Base-by-base conservation (phyloP, 2,329 filamentous ascomycete genomes). In the Ascochyta lentis region DNA sequence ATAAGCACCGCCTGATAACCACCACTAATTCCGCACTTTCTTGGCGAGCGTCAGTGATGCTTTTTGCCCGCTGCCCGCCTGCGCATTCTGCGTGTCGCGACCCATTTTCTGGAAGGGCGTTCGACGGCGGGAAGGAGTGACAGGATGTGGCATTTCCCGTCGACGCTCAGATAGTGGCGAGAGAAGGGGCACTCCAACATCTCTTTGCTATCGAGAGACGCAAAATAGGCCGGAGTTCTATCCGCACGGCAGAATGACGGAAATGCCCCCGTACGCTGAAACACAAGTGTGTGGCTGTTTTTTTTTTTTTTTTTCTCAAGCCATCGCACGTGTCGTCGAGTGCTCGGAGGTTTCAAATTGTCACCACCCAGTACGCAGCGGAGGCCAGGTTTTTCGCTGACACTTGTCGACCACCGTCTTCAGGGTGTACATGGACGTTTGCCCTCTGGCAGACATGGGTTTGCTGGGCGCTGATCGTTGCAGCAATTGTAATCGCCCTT, bases 291-390 rank as follows among this genome's bases (percentile, higher is more conserved):
- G 44, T 53, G 29, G 49, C 35, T 49, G 44, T 38, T 48, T 45
- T 46, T 19, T 16, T 19, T 38, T 48, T 45, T 46, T 19, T 16
- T 19, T 43, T 19, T 23, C 29, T 27, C 35, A 56, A 47, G 49
- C 54, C 45, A 38, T 46, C 29, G 49, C 62, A 63, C 60, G 60
- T 63, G 64, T 54, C 57, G 56, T 50, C 38, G 49, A 46, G 37
- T 39, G 56, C 27, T 53, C 60, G 56, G 58, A 54, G 50, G 57
- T 59, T 58, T 61, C 43, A 42, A 58, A 49, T 49, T 13, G 44
- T 50, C 31, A 40, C 54, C 44, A 37, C 27, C 40, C 43, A 56
- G 41, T 53, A 51, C 50, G 56, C 40, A 51, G 55, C 54, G 58
- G 48, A 54, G 35, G 41, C 16, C 40, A 48, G 49, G 43, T 58